Evolutionary conservation across 2,329 filamentous ascomycete species (phyloP).

Genomic region (Beauveria medogensis): DNA sequence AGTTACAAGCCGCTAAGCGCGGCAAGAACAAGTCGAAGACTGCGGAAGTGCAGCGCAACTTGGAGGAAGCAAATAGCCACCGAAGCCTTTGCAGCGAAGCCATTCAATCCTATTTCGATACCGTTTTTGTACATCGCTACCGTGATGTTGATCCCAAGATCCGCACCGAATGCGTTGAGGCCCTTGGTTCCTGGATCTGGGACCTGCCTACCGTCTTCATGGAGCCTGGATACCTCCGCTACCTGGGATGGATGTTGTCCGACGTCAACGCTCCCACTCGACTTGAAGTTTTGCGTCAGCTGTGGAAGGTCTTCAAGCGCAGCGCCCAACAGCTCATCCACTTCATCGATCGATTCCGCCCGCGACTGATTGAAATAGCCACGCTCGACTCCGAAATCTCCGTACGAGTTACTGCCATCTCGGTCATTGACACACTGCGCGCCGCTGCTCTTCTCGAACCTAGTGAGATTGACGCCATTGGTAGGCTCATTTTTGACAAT

Average conservation of each 20-base stretch:
- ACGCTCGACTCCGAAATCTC: constrained; percentile 73
- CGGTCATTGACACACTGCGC: constrained; percentile 73
- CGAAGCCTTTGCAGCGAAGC: constrained; percentile 61
- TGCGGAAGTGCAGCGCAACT: constrained; percentile 61
- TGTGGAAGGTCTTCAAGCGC: constrained; percentile 70
- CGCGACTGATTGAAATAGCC: constrained; percentile 86
- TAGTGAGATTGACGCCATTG: constrained; percentile 81
- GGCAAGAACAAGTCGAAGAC: constrained; percentile 72
- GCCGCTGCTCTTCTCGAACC: constrained; percentile 83
- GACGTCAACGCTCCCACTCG: constrained; percentile 68
- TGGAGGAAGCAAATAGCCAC: constrained; percentile 62
- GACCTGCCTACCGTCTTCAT: constrained; percentile 81
- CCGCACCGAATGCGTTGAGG: constrained; percentile 77
- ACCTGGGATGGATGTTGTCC: constrained; percentile 91
- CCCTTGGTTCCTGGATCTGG: constrained; percentile 82
- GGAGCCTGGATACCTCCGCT: constrained; percentile 82
- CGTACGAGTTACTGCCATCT: constrained; percentile 73
- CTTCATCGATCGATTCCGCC: constrained; percentile 87
- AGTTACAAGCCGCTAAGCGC: constrained; percentile 66
- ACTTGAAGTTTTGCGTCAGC: constrained; percentile 78
- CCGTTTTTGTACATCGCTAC: constrained; percentile 91
- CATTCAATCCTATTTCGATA: constrained; percentile 82
- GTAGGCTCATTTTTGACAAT: constrained; percentile 80
- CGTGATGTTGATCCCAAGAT: constrained; percentile 89
- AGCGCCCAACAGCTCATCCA: constrained; percentile 77